A percentile compares a stretch with the other conserved stretches of the same genome.
phyloP scores from a whole-genome alignment of 1,139 yeast genomes.

The Schizosaccharomyces versatilis region DNA sequence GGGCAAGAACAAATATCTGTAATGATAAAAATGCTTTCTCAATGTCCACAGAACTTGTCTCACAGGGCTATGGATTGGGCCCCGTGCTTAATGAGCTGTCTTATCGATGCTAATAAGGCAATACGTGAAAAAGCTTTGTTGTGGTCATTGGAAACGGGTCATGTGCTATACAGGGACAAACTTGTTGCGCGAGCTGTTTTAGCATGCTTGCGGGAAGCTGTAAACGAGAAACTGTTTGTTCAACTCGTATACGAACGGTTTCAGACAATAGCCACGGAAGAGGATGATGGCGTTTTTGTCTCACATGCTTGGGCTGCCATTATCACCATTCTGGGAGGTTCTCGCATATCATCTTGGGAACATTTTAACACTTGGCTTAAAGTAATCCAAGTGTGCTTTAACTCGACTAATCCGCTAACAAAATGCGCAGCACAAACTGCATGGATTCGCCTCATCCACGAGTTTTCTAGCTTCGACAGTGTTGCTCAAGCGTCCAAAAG shows the following conservation, averaged over 20 bases:
- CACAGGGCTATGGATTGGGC: constrained; percentile 3
- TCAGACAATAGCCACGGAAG: constrained; percentile 8
- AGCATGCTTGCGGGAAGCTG: constrained; percentile 3
- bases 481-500: constrained; percentile 1
- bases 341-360: constrained; percentile 11
- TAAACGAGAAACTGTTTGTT: constrained; percentile 5
- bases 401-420: constrained; percentile 7
- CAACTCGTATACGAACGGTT: constrained; percentile 8
- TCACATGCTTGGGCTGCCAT: constrained; percentile 12
- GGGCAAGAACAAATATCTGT: constrained; percentile 8
- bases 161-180: constrained; percentile 1
- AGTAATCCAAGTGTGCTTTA: constrained; percentile 10
- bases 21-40: constrained; percentile 6
- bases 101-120: constrained; percentile 1
- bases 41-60: constrained; percentile 4
- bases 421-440: constrained; percentile 10
- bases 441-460: constrained; percentile 10
- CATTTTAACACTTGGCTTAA: constrained; percentile 12
- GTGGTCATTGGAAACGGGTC: constrained; percentile 3
- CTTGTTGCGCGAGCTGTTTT: constrained; percentile 4
- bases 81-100: not conserved
- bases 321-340: constrained; percentile 10
- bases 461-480: constrained; percentile 4
- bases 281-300: constrained; percentile 11
- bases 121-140: constrained; percentile 5